A percentile compares a stretch with the other conserved stretches of the same genome.
phyloP scores from a whole-genome alignment of 768 basidiomycete genomes.

The Chiua virens region DNA sequence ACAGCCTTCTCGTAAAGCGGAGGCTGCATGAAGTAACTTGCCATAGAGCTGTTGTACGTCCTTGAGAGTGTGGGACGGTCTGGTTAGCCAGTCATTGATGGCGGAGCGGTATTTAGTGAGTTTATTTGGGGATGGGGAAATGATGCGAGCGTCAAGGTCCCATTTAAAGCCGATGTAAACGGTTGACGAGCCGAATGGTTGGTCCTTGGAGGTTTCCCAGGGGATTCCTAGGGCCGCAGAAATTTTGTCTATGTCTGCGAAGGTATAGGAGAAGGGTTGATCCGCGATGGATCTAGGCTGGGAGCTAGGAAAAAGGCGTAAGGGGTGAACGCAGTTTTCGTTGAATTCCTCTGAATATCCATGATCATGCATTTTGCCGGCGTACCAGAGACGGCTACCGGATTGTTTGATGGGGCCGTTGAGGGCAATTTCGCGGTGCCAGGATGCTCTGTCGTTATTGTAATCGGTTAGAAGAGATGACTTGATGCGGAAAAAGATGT shows the following conservation, averaged over 20 bases:
- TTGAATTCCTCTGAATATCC: background rate
- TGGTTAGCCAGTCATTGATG: background rate
- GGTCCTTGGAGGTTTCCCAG: too few relatives aligned
- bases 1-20: conserved; percentile 28
- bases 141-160: conserved; percentile 24
- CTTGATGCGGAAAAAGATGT: too few relatives aligned
- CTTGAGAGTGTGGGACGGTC: background rate
- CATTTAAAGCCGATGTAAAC: conserved; percentile 34
- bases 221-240: too few relatives aligned
- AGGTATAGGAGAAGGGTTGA: background rate
- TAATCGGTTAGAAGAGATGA: background rate
- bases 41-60: conserved; percentile 5
- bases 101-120: background rate
- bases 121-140: conserved; percentile 25
- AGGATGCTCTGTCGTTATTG: background rate
- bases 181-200: too few relatives aligned
- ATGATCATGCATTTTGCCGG: background rate
- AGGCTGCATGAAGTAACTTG: conserved; percentile 9
- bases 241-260: background rate
- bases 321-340: background rate
- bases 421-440: background rate
- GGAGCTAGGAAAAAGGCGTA: background rate
- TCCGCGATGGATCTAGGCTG: background rate
- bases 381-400: conserved; percentile 6
- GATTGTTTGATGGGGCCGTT: background rate